phyloP scores from a whole-genome alignment of 2,329 filamentous ascomycete genomes.

The Coniochaeta hoffmannii region DNA sequence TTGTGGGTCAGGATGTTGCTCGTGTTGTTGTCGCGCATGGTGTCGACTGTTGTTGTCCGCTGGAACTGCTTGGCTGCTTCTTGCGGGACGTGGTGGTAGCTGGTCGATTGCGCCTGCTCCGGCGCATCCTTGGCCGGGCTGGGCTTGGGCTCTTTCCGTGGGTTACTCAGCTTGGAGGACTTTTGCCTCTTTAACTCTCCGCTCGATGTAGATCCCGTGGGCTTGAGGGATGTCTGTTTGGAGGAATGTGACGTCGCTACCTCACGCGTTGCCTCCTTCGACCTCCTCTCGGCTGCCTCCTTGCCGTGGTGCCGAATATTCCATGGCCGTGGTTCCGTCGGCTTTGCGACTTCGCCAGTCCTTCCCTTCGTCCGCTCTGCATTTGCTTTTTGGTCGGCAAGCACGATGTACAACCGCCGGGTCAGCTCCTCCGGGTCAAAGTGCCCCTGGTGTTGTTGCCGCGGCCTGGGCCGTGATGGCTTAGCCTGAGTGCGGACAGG shows the following conservation, averaged over 20 bases:
- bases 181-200: background rate
- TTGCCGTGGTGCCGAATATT: background rate
- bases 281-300: background rate
- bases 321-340: constrained; percentile 2
- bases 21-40: constrained; percentile 21
- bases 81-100: constrained; percentile 42
- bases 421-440: constrained; percentile 50
- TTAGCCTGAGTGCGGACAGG: constrained; percentile 1
- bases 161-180: constrained; percentile 5
- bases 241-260: background rate
- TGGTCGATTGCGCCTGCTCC: background rate
- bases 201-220: background rate
- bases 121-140: background rate
- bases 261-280: background rate
- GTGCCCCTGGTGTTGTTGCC: constrained; percentile 19
- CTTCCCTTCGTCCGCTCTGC: constrained; percentile 25
- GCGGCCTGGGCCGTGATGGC: constrained; percentile 2
- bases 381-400: constrained; percentile 39
- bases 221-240: background rate
- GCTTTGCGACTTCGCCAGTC: background rate
- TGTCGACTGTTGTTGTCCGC: constrained; percentile 41
- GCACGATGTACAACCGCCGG: constrained; percentile 41
- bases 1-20: constrained; percentile 27
- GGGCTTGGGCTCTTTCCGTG: background rate
- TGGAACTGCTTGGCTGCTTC: constrained; percentile 49